phyloP scores from a whole-genome alignment of 1,284 basidiomycete species.

The Cutaneotrichosporon sp. region DNA sequence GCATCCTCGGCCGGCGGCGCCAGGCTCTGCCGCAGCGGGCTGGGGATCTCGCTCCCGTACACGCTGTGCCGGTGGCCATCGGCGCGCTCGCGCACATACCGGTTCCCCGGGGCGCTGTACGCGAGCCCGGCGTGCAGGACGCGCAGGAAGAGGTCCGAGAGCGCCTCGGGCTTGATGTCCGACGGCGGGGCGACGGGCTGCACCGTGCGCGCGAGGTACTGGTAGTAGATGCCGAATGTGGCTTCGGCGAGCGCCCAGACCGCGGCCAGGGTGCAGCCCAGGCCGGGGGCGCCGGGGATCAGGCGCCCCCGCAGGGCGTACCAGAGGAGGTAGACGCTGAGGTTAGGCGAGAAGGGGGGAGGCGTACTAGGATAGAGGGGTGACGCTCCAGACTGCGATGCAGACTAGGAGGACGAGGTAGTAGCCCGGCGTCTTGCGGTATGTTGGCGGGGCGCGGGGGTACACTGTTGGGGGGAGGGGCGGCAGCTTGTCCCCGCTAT shows the following conservation, averaged over 20 bases:
- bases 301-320: conserved; percentile 56
- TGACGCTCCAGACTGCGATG: conserved; percentile 68
- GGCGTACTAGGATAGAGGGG: conserved; percentile 67
- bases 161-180: conserved; percentile 54
- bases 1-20: background rate
- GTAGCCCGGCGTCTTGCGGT: conserved; percentile 25
- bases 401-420: conserved; percentile 53
- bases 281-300: background rate
- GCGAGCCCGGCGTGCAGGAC: conserved; percentile 62
- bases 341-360: conserved; percentile 14
- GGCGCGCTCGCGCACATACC: background rate
- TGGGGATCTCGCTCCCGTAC: background rate
- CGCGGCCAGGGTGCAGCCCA: conserved; percentile 27
- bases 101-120: background rate
- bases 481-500: conserved; percentile 11
- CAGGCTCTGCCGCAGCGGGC: too few relatives aligned
- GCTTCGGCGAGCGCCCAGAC: conserved; percentile 42
- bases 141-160: conserved; percentile 63
- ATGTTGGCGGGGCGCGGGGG: conserved; percentile 7
- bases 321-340: conserved; percentile 57
- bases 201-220: conserved; percentile 61
- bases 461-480: conserved; percentile 15
- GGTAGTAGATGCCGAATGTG: conserved; percentile 74
- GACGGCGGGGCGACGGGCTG: conserved; percentile 59
- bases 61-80: background rate